Base-by-base conservation (phyloP, 2,329 filamentous ascomycete genomes). In the Rugonectria rugulosa region DNA sequence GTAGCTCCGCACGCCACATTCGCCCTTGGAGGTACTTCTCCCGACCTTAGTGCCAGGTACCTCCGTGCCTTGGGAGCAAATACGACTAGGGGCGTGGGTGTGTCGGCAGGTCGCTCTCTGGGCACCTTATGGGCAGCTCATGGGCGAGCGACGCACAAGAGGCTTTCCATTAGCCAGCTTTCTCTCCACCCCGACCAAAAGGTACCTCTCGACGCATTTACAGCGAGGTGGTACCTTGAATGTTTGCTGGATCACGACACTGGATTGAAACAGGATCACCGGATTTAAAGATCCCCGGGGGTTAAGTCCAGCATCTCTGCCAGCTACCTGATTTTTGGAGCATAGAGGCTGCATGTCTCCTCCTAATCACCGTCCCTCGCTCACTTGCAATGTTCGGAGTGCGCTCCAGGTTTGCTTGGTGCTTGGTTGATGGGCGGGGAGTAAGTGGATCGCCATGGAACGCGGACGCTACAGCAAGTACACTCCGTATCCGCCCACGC, bases 71-170 rank as follows among this genome's bases (percentile, higher is more conserved):
- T n/a, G 52, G 53, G 57, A 56, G 63, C 58, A 40, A 43, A 36
- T 29, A 20, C 24, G 38, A 34, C 29, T 20, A 29, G 61, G 59
- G 55, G 57, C 55, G 59, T 66, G 53, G 53, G 49, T 50, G 53
- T 58, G 61, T 62, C 56, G 59, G 59, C 61, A 61, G 54, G 63
- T 56, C 59, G 60, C 57, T 66, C 50, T 45, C 36, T 57, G 60
- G 53, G 19, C 32, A 36, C n/a, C 32, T 17, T 6, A n/a, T 36
- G 11, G 12, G 10, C 5, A 36, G 15, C 32, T 17, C 15, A 36
- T 36, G 2, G 32, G 19, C 15, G 62, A 64, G n/a, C n/a, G 53
- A 23, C 41, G 31, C 26, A 17, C 27, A 41, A n/a, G 27, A 31
- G 41, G 36, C 53, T 56, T 46, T 23, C 46, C 27, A 50, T 56